phyloP scores from a whole-genome alignment of 139 green algal genomes.

The Spirogloea muscicola region DNA sequence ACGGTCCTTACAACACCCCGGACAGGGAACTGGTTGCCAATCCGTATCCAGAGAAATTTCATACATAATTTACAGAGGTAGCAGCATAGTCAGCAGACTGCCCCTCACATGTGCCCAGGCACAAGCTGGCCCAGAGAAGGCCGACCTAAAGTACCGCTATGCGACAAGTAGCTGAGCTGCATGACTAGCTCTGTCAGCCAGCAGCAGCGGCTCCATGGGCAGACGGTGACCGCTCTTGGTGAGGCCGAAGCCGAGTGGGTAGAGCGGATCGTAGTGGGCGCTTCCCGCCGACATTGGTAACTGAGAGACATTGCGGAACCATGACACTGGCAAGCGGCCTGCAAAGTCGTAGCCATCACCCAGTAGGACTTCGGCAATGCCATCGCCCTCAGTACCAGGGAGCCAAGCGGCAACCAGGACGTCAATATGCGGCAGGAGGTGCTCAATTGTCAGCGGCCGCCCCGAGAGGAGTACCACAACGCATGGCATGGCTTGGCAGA shows the following conservation, averaged over 20 bases:
- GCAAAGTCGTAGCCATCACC: neutral
- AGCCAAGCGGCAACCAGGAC: conserved; percentile 17
- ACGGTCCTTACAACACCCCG: too few relatives aligned
- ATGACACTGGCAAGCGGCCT: conserved; percentile 2
- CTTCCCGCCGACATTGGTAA: neutral
- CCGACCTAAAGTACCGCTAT: too few relatives aligned
- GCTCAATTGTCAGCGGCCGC: neutral
- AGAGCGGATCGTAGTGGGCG: neutral
- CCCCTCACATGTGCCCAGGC: too few relatives aligned
- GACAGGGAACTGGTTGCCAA: too few relatives aligned
- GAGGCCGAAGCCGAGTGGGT: neutral
- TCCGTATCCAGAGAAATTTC: too few relatives aligned
- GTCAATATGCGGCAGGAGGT: conserved; percentile 13
- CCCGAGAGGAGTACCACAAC: conserved; percentile 30
- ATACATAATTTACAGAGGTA: too few relatives aligned
- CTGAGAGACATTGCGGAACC: conserved; percentile 9
- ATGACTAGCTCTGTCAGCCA: too few relatives aligned
- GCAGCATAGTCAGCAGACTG: too few relatives aligned
- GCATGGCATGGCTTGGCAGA: conserved; percentile 19
- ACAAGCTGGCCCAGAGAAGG: too few relatives aligned
- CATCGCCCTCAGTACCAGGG: conserved; percentile 1
- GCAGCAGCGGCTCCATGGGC: too few relatives aligned
- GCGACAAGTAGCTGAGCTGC: too few relatives aligned
- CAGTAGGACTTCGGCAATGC: conserved; percentile 18
- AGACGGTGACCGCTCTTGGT: neutral